phyloP scores from a whole-genome alignment of 164 flowering plant species.

The Vitis cinerea region DNA sequence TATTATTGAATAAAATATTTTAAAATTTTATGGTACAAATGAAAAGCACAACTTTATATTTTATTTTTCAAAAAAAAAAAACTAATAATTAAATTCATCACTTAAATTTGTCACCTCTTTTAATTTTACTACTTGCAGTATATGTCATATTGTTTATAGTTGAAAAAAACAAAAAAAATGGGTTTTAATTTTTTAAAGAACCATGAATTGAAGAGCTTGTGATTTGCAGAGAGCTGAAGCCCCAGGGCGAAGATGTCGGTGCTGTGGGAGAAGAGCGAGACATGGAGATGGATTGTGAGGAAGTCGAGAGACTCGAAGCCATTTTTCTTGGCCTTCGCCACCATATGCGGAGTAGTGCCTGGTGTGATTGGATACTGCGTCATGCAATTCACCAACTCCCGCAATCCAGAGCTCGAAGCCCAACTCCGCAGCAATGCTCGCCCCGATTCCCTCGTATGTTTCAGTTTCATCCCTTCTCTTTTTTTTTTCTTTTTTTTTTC shows the following conservation, averaged over 20 bases:
- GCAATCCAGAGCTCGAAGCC: conserved; percentile 73
- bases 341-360: conserved; percentile 84
- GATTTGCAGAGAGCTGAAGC: conserved; percentile 1
- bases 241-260: conserved; percentile 41
- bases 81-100: too few species aligned
- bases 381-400: conserved; percentile 75
- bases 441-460: conserved; percentile 66
- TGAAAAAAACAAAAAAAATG: too few species aligned
- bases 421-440: conserved; percentile 72
- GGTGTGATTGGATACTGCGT: conserved; percentile 80
- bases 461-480: not conserved
- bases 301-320: conserved; percentile 82
- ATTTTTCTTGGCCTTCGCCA: conserved; percentile 84
- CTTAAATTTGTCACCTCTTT: too few species aligned
- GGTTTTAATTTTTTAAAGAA: too few species aligned
- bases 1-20: too few species aligned
- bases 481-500: not conserved
- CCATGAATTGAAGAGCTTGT: not conserved
- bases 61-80: too few species aligned
- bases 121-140: too few species aligned
- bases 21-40: too few species aligned
- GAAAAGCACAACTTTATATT: too few species aligned
- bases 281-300: conserved; percentile 85
- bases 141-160: too few species aligned
- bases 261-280: conserved; percentile 75